Evolutionary conservation across 495 filamentous ascomycete species (phyloP), one percentile per base, ranked within the genome.

Genomic region (Penicillium lividum): DNA sequence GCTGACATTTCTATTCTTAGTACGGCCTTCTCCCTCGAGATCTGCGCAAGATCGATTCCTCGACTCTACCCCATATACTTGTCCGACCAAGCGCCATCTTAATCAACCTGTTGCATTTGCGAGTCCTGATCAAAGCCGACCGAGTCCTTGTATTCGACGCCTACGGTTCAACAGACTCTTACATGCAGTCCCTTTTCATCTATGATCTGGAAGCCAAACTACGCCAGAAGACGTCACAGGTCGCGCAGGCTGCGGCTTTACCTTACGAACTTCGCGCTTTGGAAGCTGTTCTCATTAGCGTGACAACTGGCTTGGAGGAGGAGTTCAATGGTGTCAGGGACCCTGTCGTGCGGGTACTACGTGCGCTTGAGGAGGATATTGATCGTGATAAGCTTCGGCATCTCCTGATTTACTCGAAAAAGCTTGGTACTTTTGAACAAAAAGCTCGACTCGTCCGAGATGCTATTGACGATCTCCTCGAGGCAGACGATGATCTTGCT

Each of bases 31-130:
- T 97, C 11, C 93, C 95, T 52, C 93, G 94, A 48, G 94, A 98
- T 79, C 82, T 98, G 7, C 90, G 94, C 64, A 98, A 98, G 71
- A 97, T 98, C 64, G 94, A 97, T 68, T 96, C 92, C n/a, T 96
- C 91, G 51, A 89, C 96, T 60, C 84, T 98, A n/a, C 94, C 94
- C 5, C 91, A 97, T 62, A 98, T 98, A 50, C 86, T 98, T 53
- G 88, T 98, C 55, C 93, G 94, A 49, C 92, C 92, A 29, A 92
- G 89, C 40, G 92, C 94, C 9, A 98, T 98, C 57, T 80, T 98
- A 0, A 89, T 98, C 65, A 98, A 97, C 64, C 82, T 98, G 16
- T 83, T 98, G 11, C 94, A 98, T 68, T 80, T 98, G 29, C 88
- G 93, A 25, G 92, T 95, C 25, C 80, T 98, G 11, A 97, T 98